These are phyloP conservation scores for Solanum arcanum DNA, from an alignment of 257 asterid genomes.

Conservation along the genomic window DNA sequence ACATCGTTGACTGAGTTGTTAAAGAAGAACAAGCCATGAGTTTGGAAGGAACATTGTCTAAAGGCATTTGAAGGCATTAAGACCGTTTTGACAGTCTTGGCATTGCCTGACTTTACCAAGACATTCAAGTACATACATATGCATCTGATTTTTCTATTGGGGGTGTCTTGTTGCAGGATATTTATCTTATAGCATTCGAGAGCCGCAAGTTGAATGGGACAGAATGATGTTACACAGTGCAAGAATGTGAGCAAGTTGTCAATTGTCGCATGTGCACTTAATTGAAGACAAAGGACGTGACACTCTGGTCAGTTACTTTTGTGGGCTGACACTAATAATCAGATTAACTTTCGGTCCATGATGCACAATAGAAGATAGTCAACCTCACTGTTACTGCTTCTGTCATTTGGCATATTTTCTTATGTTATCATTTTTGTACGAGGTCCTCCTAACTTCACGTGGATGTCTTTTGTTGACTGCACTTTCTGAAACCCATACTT, in stretches of 20 bases:
- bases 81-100: not conserved
- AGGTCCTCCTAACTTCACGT: not conserved
- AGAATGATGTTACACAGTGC: not conserved
- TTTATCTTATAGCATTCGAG: not conserved
- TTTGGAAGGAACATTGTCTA: not conserved
- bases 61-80: not conserved
- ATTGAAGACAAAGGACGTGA: not conserved
- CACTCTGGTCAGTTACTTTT: not conserved
- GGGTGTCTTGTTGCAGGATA: not conserved
- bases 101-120: not conserved
- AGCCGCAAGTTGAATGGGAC: not conserved
- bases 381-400: not conserved
- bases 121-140: not conserved
- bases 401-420: not conserved
- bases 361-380: not conserved
- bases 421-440: not conserved
- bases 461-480: not conserved
- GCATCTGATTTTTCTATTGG: not conserved
- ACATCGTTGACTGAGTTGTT: not conserved
- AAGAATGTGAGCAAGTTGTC: not conserved
- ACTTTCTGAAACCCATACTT: not conserved
- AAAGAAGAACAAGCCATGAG: not conserved
- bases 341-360: not conserved
- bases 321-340: not conserved
- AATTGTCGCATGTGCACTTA: not conserved